Percentiles rank a stretch among this genome's conserved stretches.
Conservation (phyloP, 176 grass and related monocot genomes). For the Raddia guianensis region DNA sequence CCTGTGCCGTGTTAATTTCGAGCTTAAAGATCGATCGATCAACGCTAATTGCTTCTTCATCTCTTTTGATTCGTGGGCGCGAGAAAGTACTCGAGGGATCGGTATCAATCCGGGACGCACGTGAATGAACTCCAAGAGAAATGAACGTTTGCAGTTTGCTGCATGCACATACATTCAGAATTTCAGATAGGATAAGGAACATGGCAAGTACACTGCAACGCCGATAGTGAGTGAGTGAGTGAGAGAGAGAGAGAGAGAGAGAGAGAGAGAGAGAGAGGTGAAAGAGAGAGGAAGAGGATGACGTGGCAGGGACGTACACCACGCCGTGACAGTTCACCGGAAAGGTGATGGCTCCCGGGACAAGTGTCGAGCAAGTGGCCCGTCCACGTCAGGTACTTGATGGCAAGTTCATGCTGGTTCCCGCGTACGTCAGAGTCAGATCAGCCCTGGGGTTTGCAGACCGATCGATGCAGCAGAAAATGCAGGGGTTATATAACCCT, state of each 20-base stretch:
- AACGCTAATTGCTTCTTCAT: not conserved
- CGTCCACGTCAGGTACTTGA: conserved; percentile 23
- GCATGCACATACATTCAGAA: no score
- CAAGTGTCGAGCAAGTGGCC: conserved; percentile 37
- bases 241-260: not conserved
- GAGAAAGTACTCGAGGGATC: no score
- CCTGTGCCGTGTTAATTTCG: not conserved
- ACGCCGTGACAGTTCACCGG: conserved; percentile 34
- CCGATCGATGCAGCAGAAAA: not conserved
- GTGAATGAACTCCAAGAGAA: no score
- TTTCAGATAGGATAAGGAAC: not conserved
- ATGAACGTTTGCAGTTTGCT: no score
- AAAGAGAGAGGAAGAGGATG: not conserved
- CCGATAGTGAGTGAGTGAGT: no score
- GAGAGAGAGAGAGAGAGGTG: no score
- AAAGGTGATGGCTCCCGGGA: conserved; percentile 28
- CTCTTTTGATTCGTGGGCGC: no score
- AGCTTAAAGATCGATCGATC: not conserved
- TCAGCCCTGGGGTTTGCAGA: not conserved
- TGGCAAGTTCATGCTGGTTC: not conserved
- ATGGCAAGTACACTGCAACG: not conserved
- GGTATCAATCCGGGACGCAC: no score
- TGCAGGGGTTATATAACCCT: not conserved
- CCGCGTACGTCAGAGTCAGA: conserved; percentile 24
- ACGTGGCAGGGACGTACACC: not conserved